These are phyloP conservation scores for Aspergillus versicolor DNA, from an alignment of 2,329 filamentous ascomycete genomes.

Conservation along the genomic window DNA sequence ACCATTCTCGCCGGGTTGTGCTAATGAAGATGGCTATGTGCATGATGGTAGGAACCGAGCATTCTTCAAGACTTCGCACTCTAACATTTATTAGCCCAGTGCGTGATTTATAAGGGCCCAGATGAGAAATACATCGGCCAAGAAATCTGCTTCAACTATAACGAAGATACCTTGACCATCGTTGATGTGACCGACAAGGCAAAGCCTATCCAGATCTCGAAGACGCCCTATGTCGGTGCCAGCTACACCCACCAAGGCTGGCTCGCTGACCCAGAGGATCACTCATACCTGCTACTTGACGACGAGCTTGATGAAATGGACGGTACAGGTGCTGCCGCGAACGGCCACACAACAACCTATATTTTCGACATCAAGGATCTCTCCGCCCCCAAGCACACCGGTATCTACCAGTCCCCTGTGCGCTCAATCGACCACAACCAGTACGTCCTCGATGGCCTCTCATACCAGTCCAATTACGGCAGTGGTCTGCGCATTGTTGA, in stretches of 20 bases:
- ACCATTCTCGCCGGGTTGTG: conserved; percentile 18
- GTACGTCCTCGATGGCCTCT: conserved; percentile 18
- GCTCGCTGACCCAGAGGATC: conserved; percentile 11
- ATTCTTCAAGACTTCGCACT: too few relatives aligned
- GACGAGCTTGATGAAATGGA: conserved; percentile 21
- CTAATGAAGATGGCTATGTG: conserved; percentile 20
- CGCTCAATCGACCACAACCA: conserved; percentile 22
- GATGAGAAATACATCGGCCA: conserved; percentile 14
- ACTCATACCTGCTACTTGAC: conserved; percentile 19
- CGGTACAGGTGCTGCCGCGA: conserved; percentile 15
- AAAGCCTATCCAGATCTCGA: conserved; percentile 18
- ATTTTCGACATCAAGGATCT: conserved; percentile 20
- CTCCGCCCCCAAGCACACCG: conserved; percentile 16
- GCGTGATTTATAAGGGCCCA: conserved; percentile 19
- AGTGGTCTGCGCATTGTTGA: conserved; percentile 21
- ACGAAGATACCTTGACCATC: conserved; percentile 20
- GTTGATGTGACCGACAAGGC: conserved; percentile 19
- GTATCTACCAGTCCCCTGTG: conserved; percentile 19
- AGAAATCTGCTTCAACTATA: conserved; percentile 24
- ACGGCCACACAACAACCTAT: conserved; percentile 23
- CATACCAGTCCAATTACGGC: conserved; percentile 20
- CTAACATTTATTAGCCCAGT: conserved; percentile 15
- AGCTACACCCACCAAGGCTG: conserved; percentile 22
- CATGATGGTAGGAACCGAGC: conserved; percentile 13
- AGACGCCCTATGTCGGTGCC: conserved; percentile 18